Percentiles rank a stretch among this genome's conserved stretches.
Evolutionary conservation across 495 filamentous ascomycete species (phyloP).

Genomic region (Penicillium dipodomyicola): DNA sequence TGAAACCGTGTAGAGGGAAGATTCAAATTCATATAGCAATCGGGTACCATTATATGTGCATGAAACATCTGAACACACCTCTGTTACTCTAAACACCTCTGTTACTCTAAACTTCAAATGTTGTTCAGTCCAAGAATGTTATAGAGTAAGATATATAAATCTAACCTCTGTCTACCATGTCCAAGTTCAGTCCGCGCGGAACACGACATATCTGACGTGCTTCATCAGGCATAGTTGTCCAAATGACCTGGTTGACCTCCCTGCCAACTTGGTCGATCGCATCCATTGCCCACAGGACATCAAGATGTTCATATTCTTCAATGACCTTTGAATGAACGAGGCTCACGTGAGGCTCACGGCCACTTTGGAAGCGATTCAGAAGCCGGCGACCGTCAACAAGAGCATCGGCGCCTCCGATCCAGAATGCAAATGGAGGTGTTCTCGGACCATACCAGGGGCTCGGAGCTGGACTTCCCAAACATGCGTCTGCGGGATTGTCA

Average conservation of each 20-base stretch:
- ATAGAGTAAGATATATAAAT: neutral
- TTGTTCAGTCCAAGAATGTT: neutral
- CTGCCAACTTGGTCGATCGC: conserved; percentile 76
- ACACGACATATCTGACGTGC: conserved; percentile 57
- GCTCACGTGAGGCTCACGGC: conserved; percentile 76
- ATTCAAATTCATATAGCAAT: too few species aligned
- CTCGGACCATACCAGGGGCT: conserved; percentile 79
- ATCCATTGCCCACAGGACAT: conserved; percentile 96
- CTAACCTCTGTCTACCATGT: neutral
- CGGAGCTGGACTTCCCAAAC: conserved; percentile 34
- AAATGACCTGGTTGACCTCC: conserved; percentile 80
- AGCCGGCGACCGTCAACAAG: conserved; percentile 81
- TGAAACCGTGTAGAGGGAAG: too few species aligned
- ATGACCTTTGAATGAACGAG: conserved; percentile 82
- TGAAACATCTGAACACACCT: too few species aligned
- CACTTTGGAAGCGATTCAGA: conserved; percentile 68
- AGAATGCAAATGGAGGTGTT: conserved; percentile 83
- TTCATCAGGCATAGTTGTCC: conserved; percentile 62
- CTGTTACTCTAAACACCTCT: too few species aligned
- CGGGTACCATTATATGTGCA: too few species aligned
- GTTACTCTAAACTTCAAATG: neutral
- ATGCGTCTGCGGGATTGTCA: conserved; percentile 21
- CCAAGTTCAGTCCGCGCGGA: conserved; percentile 50
- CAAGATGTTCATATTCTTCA: conserved; percentile 89
- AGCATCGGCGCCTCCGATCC: conserved; percentile 78